Evolutionary conservation across 305 asterid genomes (phyloP), one percentile per base, ranked within the genome.

Genomic region (Solanum hybrid): DNA sequence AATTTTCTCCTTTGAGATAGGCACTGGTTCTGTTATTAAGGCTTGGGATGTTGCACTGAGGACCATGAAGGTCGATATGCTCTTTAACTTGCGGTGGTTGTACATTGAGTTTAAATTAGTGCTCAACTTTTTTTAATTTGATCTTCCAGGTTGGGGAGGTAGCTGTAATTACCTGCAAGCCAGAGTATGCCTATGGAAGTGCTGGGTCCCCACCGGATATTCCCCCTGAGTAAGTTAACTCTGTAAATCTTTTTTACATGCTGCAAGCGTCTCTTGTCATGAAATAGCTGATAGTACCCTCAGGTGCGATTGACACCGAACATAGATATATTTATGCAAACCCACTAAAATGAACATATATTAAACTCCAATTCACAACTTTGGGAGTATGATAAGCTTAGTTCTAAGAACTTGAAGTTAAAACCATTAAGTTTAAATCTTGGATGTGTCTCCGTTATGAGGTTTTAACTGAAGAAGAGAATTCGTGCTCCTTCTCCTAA

Each of bases 121-220:
- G 40, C 42, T 51, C 46, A 24, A 72, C 35, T 37, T 34, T 76
- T 84, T 72, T 36, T 79, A 40, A 20, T 34, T 91, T 75, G 86
- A 89, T 88, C 72, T 66, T 90, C 90, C 93, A 97, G 99, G 98
- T 94, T 90, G 98, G 99, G 51, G 99, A 97, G 94, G 94, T 96
- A 46, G 98, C 98, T 34, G 94, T 91, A 90, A 95, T 97, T 92
- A 97, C 98, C 38, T 96, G 99, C 94, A 94, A 95, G 94, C 98
- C 99, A 88, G 99, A 97, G 24, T 97, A 97, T 93, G 99, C 95
- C 51, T 97, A 97, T 91, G 99, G 99, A 85, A 95, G 95, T 86
- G 94, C 95, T 2, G 99, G 99, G 85, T 97, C 99, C 90, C 99
- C 99, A 56, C 99, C 99, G 36, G 99, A 97, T 91, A 92, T 97